phyloP scores from a whole-genome alignment of 2,329 filamentous ascomycete genomes.

The Fusarium secorum region DNA sequence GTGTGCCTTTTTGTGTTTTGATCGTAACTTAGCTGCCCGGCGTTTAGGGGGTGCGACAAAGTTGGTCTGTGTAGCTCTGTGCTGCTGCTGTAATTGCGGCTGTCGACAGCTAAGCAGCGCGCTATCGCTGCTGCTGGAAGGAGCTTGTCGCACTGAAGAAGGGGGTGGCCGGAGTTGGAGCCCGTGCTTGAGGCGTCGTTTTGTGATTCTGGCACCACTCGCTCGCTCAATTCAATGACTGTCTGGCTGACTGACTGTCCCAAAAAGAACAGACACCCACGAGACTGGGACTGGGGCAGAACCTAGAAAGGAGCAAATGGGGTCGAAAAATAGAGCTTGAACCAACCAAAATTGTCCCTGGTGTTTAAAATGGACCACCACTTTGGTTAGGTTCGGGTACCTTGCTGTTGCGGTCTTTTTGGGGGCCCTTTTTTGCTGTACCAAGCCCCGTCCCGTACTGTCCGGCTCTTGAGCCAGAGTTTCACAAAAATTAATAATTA shows the following conservation, averaged over 20 bases:
- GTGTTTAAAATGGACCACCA: not conserved
- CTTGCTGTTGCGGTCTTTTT: constrained; percentile 25
- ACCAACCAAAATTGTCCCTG: constrained; percentile 11
- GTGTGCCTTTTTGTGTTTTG: constrained; percentile 10
- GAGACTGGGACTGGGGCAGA: constrained; percentile 12
- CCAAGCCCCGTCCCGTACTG: not conserved
- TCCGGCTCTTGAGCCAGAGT: constrained; percentile 10
- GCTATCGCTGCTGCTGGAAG: constrained; percentile 1
- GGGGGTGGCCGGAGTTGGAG: not conserved
- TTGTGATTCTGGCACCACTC: constrained; percentile 9
- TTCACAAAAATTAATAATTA: constrained; percentile 29
- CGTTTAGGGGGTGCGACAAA: constrained; percentile 14
- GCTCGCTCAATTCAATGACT: not conserved
- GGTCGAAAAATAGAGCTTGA: constrained; percentile 19
- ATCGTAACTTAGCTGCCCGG: not conserved
- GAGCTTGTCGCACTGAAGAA: constrained; percentile 9
- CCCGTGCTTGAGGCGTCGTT: constrained; percentile 4
- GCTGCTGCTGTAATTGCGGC: not conserved
- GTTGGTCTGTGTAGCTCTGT: not conserved
- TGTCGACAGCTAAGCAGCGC: not conserved
- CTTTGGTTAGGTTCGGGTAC: constrained; percentile 21
- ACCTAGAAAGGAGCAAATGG: constrained; percentile 21
- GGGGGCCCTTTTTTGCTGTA: not conserved
- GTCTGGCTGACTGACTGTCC: not conserved
- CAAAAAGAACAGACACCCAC: not conserved